Percentiles rank a stretch among this genome's conserved stretches.
Conservation (phyloP, 345 rosid genomes). For the Corchorus olitorius region DNA sequence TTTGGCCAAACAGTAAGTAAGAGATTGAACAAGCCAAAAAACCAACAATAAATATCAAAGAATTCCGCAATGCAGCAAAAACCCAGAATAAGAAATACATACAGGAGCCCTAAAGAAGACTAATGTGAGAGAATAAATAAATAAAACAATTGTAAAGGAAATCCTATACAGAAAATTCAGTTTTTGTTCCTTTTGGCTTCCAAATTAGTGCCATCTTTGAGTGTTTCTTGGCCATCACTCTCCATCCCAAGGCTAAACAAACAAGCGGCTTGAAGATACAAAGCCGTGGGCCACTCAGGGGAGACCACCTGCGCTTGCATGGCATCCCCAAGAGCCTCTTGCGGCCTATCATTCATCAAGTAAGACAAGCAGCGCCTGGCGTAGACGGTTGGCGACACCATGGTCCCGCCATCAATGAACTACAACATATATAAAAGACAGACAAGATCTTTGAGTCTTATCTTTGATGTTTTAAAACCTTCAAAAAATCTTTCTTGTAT, state of each 20-base stretch:
- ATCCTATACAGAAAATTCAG: constrained; percentile 42
- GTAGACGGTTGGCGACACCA: constrained; percentile 86
- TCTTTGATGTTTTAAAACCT: constrained; percentile 4
- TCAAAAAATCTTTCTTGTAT: neutral
- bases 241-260: constrained; percentile 88
- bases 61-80: neutral
- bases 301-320: constrained; percentile 85
- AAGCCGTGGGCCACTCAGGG: constrained; percentile 81
- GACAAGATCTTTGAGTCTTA: neutral
- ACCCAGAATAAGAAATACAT: neutral
- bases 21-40: constrained; percentile 1
- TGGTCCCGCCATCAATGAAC: constrained; percentile 90
- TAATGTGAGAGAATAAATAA: constrained; percentile 4
- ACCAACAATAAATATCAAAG: constrained; percentile 20
- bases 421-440: constrained; percentile 16
- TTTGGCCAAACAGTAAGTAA: neutral
- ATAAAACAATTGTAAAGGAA: constrained; percentile 26
- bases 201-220: constrained; percentile 69
- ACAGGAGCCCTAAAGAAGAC: neutral
- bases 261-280: constrained; percentile 86
- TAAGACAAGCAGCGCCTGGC: constrained; percentile 87
- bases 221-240: constrained; percentile 81
- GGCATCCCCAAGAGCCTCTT: constrained; percentile 86
- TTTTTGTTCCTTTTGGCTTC: constrained; percentile 61
- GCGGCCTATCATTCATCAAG: constrained; percentile 70